Conservation (phyloP, 129 eudicot species). For the Sambucus nigra region DNA sequence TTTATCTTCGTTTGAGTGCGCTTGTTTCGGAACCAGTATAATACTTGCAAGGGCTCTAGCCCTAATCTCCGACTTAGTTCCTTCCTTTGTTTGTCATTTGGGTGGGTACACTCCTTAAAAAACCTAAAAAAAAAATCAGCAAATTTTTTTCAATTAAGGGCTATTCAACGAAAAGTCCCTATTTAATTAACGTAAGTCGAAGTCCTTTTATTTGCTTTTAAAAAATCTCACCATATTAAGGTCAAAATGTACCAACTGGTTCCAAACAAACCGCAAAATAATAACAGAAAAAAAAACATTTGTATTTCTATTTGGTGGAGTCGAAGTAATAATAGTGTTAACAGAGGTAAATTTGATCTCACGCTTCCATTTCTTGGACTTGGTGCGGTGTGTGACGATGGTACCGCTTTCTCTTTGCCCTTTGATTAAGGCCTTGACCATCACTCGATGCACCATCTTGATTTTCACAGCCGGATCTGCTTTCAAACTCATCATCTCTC, state of each 20-base stretch:
- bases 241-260: no score
- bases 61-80: slow-evolving; percentile 32
- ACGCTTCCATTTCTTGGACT: slow-evolving; percentile 45
- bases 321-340: background rate
- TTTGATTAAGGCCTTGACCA: slow-evolving; percentile 16
- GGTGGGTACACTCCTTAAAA: slow-evolving; percentile 46
- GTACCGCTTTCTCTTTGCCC: slow-evolving; percentile 35
- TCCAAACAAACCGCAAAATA: no score
- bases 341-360: slow-evolving; percentile 5
- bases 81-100: slow-evolving; percentile 50
- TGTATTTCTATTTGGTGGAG: background rate
- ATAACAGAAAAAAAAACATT: background rate
- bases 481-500: slow-evolving; percentile 35
- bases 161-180: background rate
- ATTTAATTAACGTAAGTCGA: no score
- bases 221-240: no score
- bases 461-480: slow-evolving; percentile 34
- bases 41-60: slow-evolving; percentile 44
- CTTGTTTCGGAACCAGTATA: slow-evolving; percentile 63
- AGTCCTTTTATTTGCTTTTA: no score
- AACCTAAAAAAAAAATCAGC: slow-evolving; percentile 12
- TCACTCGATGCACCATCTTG: slow-evolving; percentile 34
- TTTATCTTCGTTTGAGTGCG: slow-evolving; percentile 51
- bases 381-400: slow-evolving; percentile 55
- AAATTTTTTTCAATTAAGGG: background rate